Evolutionary conservation across 2,329 filamentous ascomycete genomes (phyloP).

Genomic region (Colletotrichum sp.): DNA sequence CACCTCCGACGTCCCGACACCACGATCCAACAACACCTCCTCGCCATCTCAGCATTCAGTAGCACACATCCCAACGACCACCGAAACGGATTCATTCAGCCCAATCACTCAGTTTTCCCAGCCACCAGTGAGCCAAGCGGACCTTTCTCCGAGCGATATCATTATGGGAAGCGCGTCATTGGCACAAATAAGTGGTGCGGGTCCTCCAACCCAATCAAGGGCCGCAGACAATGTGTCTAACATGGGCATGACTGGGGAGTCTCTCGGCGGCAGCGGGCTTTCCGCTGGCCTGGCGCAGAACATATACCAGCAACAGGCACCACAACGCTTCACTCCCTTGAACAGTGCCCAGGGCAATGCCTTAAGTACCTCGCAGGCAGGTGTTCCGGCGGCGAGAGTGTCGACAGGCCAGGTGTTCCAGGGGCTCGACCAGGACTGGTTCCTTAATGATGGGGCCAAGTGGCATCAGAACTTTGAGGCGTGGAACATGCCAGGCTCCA

Average conservation of each 20-base stretch:
- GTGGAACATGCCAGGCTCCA: constrained; percentile 45
- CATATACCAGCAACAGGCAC: constrained; percentile 31
- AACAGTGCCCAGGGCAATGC: too few species aligned
- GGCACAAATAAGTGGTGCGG: constrained; percentile 24
- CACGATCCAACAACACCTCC: constrained; percentile 38
- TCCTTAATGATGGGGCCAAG: constrained; percentile 60
- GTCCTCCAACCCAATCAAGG: constrained; percentile 4
- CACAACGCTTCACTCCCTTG: too few species aligned
- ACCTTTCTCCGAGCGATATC: constrained; percentile 28
- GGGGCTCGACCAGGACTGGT: constrained; percentile 61
- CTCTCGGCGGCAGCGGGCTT: constrained; percentile 26
- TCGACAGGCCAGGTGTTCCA: constrained; percentile 36
- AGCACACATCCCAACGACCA: constrained; percentile 16
- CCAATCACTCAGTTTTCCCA: constrained; percentile 38
- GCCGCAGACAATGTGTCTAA: neutral
- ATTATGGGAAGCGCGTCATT: constrained; percentile 27
- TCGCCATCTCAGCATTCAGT: constrained; percentile 33
- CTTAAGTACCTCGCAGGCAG: neutral
- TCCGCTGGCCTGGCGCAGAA: constrained; percentile 27
- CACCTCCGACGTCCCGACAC: constrained; percentile 65
- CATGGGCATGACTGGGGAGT: neutral
- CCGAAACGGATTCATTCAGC: constrained; percentile 36
- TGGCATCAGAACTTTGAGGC: constrained; percentile 64
- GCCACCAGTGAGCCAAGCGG: constrained; percentile 28
- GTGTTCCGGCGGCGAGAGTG: constrained; percentile 25